Evolutionary conservation across 176 grass and related monocot genomes (phyloP).

Genomic region (Secale cereale): DNA sequence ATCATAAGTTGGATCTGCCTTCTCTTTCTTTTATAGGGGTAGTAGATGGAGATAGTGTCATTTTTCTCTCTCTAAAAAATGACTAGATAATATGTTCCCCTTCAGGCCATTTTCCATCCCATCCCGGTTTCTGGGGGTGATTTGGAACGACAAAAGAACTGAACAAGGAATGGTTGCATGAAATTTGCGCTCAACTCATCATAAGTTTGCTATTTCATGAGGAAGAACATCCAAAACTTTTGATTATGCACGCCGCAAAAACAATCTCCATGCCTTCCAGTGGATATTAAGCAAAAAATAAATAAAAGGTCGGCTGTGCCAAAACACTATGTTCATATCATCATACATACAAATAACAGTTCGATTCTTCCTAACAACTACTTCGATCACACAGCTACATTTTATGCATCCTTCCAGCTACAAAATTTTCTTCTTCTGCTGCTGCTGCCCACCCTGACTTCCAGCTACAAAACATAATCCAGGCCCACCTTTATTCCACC

Average conservation of each 20-base stretch:
- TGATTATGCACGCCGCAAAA: not conserved
- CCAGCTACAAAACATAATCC: conserved; percentile 41
- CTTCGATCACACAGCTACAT: not conserved
- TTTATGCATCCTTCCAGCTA: not conserved
- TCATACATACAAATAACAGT: not conserved
- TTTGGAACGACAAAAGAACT: not conserved
- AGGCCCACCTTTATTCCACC: conserved; percentile 22
- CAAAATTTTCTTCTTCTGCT: not conserved
- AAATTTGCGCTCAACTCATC: not conserved
- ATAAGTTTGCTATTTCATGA: not conserved
- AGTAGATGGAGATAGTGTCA: too few relatives aligned
- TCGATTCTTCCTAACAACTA: not conserved
- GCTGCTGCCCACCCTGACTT: not conserved
- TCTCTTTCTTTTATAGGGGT: too few relatives aligned
- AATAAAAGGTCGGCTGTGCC: not conserved
- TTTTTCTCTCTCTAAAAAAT: too few relatives aligned
- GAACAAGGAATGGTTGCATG: not conserved
- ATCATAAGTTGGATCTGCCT: too few relatives aligned
- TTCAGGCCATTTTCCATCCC: too few relatives aligned
- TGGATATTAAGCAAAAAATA: too few relatives aligned
- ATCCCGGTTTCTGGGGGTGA: too few relatives aligned
- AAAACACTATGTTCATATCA: not conserved
- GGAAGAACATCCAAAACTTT: not conserved
- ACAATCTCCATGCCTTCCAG: too few relatives aligned
- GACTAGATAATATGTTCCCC: too few relatives aligned